Evolutionary conservation across 371 early-diverging fungal species (phyloP), one percentile per base, ranked within the genome.

Genomic region (Rhizopus sp.): DNA sequence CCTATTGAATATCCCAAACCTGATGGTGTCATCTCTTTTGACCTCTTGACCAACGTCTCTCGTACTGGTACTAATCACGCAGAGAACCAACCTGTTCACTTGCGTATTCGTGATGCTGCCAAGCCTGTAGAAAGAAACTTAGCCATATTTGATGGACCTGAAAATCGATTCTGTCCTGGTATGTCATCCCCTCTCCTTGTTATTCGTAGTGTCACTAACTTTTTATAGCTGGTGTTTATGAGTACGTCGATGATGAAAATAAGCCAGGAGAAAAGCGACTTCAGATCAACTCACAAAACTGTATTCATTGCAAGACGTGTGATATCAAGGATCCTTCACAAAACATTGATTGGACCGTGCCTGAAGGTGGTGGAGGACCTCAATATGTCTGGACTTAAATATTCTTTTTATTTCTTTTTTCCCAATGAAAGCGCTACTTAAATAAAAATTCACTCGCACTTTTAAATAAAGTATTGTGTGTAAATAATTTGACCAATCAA

Each of bases 241-340:
- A 98, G 81, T 98, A 93, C 73, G 91, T 97, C 0, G 97, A 96
- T 8, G 93, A 95, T 60, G 96, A 94, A 60, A 78, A 77, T 15
- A 86, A 87, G 31, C 89, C 93, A 5, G 94, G 93, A 5, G 60
- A 87, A 57, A 92, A 97, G 80, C 83, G 95, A n/a, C 88, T 97
- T 68, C 97, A 97, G 78, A 96, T 98, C 77, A 98, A 99, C 76
- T 88, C 94, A 34, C 93, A 93, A 68, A 99, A 99, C 80, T 99
- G 99, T 76, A 91, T 99, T 55, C 99, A 99, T 73, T 99, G 99
- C 85, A 99, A 99, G 85, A 99, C 99, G 0, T 99, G 99, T 70
- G 98, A 99, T 71, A 99, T 99, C 75, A 99, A 99, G 75, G 98
- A 97, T 74, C 98, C 98, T 17, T 88, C 92, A 41, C 99, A 99